A percentile compares a stretch with the other conserved stretches of the same genome.
Evolutionary conservation across 2,329 filamentous ascomycete species (phyloP).

Genomic region (Fusarium floridanum): DNA sequence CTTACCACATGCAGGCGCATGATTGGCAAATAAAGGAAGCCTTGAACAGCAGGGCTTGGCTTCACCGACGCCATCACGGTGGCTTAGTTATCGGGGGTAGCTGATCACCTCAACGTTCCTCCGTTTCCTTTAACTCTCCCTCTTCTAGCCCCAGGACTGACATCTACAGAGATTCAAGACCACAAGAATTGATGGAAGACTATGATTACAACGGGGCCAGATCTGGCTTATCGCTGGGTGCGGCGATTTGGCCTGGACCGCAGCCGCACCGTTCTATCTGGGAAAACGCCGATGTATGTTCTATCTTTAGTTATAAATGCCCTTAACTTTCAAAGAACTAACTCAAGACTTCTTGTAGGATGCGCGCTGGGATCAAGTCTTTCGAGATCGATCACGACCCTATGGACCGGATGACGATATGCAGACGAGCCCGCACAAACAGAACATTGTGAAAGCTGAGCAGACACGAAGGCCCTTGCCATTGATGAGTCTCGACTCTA

Average conservation of each 20-base stretch:
- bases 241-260: no score
- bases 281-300: background rate
- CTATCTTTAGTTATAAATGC: background rate
- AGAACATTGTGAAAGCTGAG: background rate
- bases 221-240: no score
- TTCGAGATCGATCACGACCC: background rate
- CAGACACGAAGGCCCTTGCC: background rate
- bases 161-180: background rate
- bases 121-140: background rate
- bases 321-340: background rate
- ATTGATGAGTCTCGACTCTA: no score
- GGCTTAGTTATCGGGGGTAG: background rate
- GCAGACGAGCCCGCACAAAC: background rate
- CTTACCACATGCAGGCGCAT: background rate
- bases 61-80: background rate
- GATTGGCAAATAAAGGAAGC: background rate
- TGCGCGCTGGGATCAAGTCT: background rate
- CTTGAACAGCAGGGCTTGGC: background rate
- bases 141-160: background rate
- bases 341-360: background rate
- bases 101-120: fast-evolving
- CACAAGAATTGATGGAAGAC: background rate
- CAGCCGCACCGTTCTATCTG: no score
- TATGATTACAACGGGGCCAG: background rate
- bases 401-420: background rate